A percentile compares a stretch with the other conserved stretches of the same genome.
These are phyloP conservation scores for Aechmea fasciata DNA, from an alignment of 176 grass and related monocot species.

Conservation along the genomic window DNA sequence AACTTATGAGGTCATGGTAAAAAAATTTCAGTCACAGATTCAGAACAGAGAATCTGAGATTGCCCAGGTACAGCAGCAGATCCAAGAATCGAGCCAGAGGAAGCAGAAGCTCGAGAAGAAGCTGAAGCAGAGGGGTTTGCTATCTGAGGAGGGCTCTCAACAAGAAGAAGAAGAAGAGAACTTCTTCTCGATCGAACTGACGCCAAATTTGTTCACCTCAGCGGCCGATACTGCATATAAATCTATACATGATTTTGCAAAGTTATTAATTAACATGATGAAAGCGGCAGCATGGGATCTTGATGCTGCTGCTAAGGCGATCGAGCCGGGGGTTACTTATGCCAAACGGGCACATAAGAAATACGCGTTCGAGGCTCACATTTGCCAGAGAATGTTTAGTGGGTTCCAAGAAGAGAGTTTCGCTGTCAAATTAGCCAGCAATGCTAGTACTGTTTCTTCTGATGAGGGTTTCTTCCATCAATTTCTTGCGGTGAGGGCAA, in stretches of 20 bases:
- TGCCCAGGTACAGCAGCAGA: conserved; percentile 59
- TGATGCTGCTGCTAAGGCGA: conserved; percentile 70
- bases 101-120: conserved; percentile 95
- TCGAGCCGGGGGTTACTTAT: conserved; percentile 59
- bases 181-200: conserved; percentile 87
- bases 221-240: conserved; percentile 70
- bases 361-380: conserved; percentile 81
- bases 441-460: conserved; percentile 27
- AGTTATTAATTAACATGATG: conserved; percentile 99
- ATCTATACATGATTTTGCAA: conserved; percentile 93
- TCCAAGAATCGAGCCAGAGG: conserved; percentile 63
- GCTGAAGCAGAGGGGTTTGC: conserved; percentile 78
- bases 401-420: conserved; percentile 94
- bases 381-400: conserved; percentile 81
- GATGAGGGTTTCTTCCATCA: conserved; percentile 80
- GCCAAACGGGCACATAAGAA: conserved; percentile 81
- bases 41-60: conserved; percentile 80
- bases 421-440: conserved; percentile 35
- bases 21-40: conserved; percentile 97
- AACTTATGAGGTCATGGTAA: conserved; percentile 95
- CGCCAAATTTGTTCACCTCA: conserved; percentile 73
- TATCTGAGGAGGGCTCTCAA: conserved; percentile 48
- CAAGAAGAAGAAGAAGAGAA: conserved; percentile 65
- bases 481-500: conserved; percentile 61
- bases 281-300: conserved; percentile 94